Evolutionary conservation across 495 filamentous ascomycete genomes (phyloP).

Genomic region (Talaromyces nanjingensis): DNA sequence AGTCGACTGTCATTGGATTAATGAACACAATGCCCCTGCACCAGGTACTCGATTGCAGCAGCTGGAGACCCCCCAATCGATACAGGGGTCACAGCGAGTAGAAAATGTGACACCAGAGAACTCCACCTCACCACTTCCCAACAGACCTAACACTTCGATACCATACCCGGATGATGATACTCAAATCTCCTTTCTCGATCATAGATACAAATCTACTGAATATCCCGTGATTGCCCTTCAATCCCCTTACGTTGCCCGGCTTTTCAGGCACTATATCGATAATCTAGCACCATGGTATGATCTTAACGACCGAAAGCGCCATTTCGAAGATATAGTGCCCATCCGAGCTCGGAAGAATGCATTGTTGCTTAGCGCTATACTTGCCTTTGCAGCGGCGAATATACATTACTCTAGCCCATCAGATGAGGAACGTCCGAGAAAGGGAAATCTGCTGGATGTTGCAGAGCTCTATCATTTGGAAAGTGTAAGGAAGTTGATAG

Average conservation of each 20-base stretch:
- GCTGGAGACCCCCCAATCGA: too few relatives aligned
- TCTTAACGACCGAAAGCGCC: constrained; percentile 22
- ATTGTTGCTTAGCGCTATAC: constrained; percentile 27
- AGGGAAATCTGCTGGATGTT: neutral
- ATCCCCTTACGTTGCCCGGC: constrained; percentile 14
- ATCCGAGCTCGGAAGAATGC: constrained; percentile 20
- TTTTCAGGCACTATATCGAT: constrained; percentile 26
- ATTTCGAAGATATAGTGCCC: constrained; percentile 24
- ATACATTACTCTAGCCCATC: constrained; percentile 10
- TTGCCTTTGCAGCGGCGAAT: constrained; percentile 26
- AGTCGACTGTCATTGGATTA: too few relatives aligned
- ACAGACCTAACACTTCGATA: too few relatives aligned
- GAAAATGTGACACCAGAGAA: too few relatives aligned
- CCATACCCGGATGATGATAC: too few relatives aligned
- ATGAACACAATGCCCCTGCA: too few relatives aligned
- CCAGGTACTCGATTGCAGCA: too few relatives aligned
- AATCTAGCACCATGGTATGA: constrained; percentile 31
- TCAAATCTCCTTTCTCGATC: too few relatives aligned
- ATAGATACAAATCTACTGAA: constrained; percentile 12
- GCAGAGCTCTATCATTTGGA: constrained; percentile 21
- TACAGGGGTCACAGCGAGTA: too few relatives aligned
- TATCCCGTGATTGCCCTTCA: constrained; percentile 17
- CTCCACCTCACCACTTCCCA: too few relatives aligned
- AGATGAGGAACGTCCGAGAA: neutral
- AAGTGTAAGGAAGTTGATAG: constrained; percentile 13